phyloP scores from a whole-genome alignment of 345 rosid genomes.

The Excoecaria cochinchinensis region DNA sequence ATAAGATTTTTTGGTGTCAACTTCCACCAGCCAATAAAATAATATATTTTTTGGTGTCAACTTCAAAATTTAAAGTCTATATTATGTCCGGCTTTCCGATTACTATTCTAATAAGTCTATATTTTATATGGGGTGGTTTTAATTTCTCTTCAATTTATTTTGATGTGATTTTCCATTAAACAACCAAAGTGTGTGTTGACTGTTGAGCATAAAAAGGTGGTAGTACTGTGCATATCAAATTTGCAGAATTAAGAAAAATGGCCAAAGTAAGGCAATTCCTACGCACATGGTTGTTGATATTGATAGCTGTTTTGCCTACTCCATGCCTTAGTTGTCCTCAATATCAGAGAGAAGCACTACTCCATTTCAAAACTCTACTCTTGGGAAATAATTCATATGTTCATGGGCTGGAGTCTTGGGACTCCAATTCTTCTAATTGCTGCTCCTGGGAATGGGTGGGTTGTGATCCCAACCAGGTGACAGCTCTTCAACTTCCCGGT shows the following conservation, averaged over 20 bases:
- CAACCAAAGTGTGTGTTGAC: no score
- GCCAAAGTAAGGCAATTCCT: not conserved
- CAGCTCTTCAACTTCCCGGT: not conserved
- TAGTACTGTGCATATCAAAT: no score
- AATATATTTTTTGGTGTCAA: no score
- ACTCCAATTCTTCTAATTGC: not conserved
- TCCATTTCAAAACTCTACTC: not conserved
- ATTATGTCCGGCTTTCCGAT: no score
- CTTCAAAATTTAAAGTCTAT: no score
- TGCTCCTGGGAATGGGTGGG: not conserved
- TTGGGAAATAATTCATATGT: not conserved
- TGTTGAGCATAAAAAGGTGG: no score
- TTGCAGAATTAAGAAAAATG: not conserved
- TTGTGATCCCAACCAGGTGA: not conserved
- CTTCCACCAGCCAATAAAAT: no score
- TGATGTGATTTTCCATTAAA: no score
- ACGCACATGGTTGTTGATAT: not conserved
- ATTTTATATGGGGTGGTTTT: no score
- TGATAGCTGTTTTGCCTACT: not conserved
- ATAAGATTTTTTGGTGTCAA: no score
- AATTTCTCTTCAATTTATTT: no score
- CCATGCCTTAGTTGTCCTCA: not conserved
- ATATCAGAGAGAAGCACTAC: not conserved
- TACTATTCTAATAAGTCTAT: no score
- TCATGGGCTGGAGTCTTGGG: constrained; percentile 1